Percentiles rank a stretch among this genome's conserved stretches.
Evolutionary conservation across 2,329 filamentous ascomycete species (phyloP).

Genomic region (Chaetoscypha palmicola): DNA sequence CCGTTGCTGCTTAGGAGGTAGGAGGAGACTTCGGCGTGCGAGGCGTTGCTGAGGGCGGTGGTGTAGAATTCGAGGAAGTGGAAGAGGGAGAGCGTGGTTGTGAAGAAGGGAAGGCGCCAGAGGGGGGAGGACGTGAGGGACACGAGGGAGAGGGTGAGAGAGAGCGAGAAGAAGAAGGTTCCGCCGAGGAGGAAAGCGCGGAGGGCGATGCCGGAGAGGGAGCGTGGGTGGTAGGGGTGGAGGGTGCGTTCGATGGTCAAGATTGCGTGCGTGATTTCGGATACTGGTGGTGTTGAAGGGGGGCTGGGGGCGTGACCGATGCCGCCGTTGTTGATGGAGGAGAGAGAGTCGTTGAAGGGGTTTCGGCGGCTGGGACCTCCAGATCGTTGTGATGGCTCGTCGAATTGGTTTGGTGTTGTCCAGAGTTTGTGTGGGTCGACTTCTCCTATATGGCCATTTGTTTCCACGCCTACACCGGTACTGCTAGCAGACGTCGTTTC

Average conservation of each 20-base stretch:
- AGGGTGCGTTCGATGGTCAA: conserved; percentile 26
- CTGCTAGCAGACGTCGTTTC: too few species aligned
- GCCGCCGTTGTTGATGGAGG: not conserved
- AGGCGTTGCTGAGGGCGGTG: conserved; percentile 77
- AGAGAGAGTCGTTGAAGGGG: conserved; percentile 3
- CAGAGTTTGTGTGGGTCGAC: not conserved
- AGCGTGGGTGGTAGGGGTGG: conserved; percentile 24
- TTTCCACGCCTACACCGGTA: not conserved
- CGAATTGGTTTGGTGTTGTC: not conserved
- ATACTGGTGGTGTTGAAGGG: not conserved
- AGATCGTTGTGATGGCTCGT: not conserved
- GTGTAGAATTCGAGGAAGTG: conserved; percentile 97
- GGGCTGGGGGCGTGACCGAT: not conserved
- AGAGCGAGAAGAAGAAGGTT: conserved; percentile 16
- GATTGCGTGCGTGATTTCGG: conserved; percentile 21
- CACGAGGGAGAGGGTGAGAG: conserved; percentile 23
- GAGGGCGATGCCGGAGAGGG: conserved; percentile 33
- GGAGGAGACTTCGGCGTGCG: conserved; percentile 61
- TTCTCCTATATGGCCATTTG: not conserved
- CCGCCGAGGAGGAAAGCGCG: conserved; percentile 32
- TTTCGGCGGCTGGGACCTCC: conserved; percentile 2
- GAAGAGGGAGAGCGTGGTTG: conserved; percentile 65
- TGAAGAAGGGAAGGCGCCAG: conserved; percentile 62
- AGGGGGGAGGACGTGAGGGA: conserved; percentile 24
- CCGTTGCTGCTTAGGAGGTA: conserved; percentile 86